Base-by-base conservation (phyloP, 495 filamentous ascomycete genomes). In the Articulospora tetracladia region DNA sequence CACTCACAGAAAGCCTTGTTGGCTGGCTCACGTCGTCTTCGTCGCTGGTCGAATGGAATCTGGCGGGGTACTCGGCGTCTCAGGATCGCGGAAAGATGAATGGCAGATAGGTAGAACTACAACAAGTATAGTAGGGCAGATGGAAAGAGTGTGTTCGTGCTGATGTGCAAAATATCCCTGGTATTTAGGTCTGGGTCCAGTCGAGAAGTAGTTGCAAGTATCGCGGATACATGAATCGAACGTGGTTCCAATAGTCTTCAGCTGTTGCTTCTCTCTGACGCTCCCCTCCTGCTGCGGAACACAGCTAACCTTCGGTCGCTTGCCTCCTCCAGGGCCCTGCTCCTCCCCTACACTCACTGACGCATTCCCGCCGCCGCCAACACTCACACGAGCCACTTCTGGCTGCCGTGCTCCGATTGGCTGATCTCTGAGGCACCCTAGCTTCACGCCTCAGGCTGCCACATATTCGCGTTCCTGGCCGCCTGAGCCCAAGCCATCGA, bases 41-140 rank as follows among this genome's bases (percentile, higher is more conserved):
- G 39, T 3, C 39, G 17, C n/a, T 44, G 3, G 39, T 44, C 15
- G 39, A n/a, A 44, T 12, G 39, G 3, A 25, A 27, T 36, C 24
- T 60, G 62, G 62, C 58, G 62, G 62, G 62, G 62, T 65, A 61
- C 44, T 59, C 62, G 55, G 55, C 51, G 49, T 55, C 30, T 24
- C 2, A 34, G n/a, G n/a, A 19, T 15, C 28, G 3, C 13, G 19
- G 15, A 13, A 53, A 32, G 49, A 6, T 17, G 41, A 17, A 6
- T 47, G 15, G 41, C 3, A 4, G 41, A 47, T 4, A 3, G 41
- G 23, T 6, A 6, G n/a, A n/a, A n/a, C n/a, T n/a, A n/a, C n/a
- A n/a, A n/a, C n/a, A n/a, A n/a, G n/a, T n/a, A n/a, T n/a, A n/a
- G n/a, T n/a, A n/a, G n/a, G n/a, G n/a, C n/a, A n/a, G n/a, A n/a